Evolutionary conservation across 2,329 filamentous ascomycete genomes (phyloP), one percentile per base, ranked within the genome.

Genomic region (Fusarium sp.): DNA sequence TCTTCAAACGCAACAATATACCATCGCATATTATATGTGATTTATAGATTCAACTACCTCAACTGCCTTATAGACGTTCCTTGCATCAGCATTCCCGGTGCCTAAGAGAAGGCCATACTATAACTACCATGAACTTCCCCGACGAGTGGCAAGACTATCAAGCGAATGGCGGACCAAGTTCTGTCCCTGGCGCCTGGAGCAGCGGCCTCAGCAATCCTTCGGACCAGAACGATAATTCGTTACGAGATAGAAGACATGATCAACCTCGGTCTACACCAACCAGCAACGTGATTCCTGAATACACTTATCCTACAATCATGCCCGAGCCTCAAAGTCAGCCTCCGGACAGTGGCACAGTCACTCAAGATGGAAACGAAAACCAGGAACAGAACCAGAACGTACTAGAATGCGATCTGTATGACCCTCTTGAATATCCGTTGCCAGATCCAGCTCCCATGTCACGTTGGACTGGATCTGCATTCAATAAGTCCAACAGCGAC

Each of bases 401-500:
- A 34, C 7, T 4, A n/a, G 34, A 37, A 37, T 7, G 4, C 10
- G 34, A 37, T 12, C 34, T 37, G 18, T 37, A 37, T n/a, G 34
- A 37, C 34, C 34, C 34, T 37, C 34, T 34, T 30, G 14, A 34
- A 22, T 14, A 37, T 12, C 14, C 11, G 14, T 8, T 24, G 18
- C 52, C 32, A 18, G 29, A 34, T 40, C 61, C 48, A 20, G n/a
- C 24, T 7, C 12, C 40, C 45, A 20, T 73, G 20, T 70, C 73
- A 22, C 67, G 37, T 34, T 73, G 60, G 64, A 44, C 29, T 16
- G 69, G 60, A 12, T 8, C 29, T 42, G 30, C 59, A 27, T 76
- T 75, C 57, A 76, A 76, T 40, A 74, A 69, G 40, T 27, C 61
- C 5, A 27, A 16, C 6, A 24, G 16, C 29, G 47, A 37, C 11